Conservation (phyloP, 2,329 filamentous ascomycete species). For the Fusarium sp. region DNA sequence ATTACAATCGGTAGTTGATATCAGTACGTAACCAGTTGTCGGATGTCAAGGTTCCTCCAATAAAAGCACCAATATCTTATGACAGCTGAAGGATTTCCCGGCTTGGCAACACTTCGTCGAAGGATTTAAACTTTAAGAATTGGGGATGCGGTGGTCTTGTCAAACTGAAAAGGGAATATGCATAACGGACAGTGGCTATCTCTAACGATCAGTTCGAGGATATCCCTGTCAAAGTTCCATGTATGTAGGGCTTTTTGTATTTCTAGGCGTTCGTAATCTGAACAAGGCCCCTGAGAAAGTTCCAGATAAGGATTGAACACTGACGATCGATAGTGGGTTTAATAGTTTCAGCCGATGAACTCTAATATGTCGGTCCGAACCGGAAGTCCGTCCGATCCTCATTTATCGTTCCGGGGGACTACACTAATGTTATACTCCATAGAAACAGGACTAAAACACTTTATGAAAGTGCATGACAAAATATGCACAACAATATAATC, state of each 20-base stretch:
- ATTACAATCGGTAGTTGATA: background rate
- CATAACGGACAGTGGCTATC: background rate
- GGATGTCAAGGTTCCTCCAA: slow-evolving; percentile 14
- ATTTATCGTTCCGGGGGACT: background rate
- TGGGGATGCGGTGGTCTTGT: slow-evolving; percentile 22
- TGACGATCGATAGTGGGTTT: slow-evolving; percentile 11
- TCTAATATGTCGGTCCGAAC: slow-evolving; percentile 11
- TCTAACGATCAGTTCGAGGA: background rate
- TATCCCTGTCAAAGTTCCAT: slow-evolving; percentile 3
- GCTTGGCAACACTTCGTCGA: slow-evolving; percentile 21
- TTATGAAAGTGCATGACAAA: background rate
- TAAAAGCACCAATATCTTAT: background rate
- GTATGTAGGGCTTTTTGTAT: slow-evolving; percentile 15
- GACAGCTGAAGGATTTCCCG: background rate
- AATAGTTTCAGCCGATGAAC: slow-evolving; percentile 1
- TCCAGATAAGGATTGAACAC: background rate
- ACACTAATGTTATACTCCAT: too few species aligned
- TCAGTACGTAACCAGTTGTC: slow-evolving; percentile 21
- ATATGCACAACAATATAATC: background rate
- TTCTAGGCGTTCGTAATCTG: background rate
- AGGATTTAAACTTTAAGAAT: slow-evolving; percentile 21
- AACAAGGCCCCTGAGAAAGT: background rate
- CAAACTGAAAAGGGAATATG: slow-evolving; percentile 23
- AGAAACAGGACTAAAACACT: too few species aligned
- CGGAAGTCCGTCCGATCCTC: background rate